Percentiles rank a stretch among this genome's conserved stretches.
phyloP scores from a whole-genome alignment of 1,284 basidiomycete species.

The Ganoderma lucidum region DNA sequence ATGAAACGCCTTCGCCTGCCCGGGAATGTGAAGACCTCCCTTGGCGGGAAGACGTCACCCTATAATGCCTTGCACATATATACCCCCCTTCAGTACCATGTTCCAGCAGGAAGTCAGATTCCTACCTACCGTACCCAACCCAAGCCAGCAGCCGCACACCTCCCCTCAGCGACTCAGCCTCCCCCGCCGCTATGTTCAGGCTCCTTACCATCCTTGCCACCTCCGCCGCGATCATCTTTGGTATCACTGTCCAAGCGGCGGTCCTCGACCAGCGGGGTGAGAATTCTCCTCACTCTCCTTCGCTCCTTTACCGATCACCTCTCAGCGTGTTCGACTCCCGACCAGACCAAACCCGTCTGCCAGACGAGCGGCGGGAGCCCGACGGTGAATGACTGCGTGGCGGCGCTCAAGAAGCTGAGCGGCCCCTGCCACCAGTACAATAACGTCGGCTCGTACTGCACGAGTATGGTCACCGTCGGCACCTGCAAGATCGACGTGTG shows the following conservation, averaged over 20 bases:
- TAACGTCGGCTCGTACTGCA: slow-evolving; percentile 11
- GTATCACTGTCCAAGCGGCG: slow-evolving; percentile 4
- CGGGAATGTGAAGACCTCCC: not conserved
- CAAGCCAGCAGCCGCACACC: not conserved
- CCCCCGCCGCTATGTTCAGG: slow-evolving; percentile 7
- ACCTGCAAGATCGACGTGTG: slow-evolving; percentile 19
- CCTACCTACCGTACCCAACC: not conserved
- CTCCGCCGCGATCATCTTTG: not conserved
- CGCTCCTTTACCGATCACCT: not conserved
- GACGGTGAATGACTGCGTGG: not conserved
- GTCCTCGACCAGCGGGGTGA: slow-evolving; percentile 2
- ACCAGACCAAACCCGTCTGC: slow-evolving; percentile 10
- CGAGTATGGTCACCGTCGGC: slow-evolving; percentile 10
- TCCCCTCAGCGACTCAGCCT: not conserved
- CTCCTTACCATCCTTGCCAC: slow-evolving; percentile 8
- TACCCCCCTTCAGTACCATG: not conserved
- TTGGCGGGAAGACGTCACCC: not conserved
- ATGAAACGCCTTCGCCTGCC: not conserved
- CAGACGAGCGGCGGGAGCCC: slow-evolving; percentile 11
- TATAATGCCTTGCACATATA: not conserved
- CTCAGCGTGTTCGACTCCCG: slow-evolving; percentile 5
- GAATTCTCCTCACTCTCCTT: not conserved
- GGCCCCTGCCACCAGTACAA: slow-evolving; percentile 12
- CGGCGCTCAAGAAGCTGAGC: slow-evolving; percentile 9
- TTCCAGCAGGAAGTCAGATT: no score